Evolutionary conservation across 2,329 filamentous ascomycete genomes (phyloP).

Genomic region (Pseudogymnoascus sp.): DNA sequence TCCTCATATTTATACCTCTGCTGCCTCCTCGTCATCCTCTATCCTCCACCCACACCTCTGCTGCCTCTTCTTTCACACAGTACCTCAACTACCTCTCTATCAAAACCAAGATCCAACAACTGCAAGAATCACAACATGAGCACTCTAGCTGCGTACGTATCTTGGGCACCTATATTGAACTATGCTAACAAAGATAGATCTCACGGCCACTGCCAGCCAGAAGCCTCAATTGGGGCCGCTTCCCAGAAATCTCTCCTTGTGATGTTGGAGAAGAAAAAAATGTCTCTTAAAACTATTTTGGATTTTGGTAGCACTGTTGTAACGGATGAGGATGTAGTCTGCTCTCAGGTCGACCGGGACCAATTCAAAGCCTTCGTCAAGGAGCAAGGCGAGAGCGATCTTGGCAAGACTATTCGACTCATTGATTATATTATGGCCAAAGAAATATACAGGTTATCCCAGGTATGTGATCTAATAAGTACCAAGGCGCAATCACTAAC

Average conservation of each 20-base stretch:
- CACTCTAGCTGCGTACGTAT: background rate
- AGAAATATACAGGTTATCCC: background rate
- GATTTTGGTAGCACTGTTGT: background rate
- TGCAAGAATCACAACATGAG: background rate
- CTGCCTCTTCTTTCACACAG: background rate
- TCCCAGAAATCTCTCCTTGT: background rate
- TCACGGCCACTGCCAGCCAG: background rate
- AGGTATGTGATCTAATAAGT: background rate
- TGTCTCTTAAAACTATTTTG: background rate
- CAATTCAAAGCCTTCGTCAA: background rate
- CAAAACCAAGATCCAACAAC: background rate
- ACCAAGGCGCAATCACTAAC: background rate
- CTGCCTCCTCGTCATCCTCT: background rate
- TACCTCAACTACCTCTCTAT: background rate
- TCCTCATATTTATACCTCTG: background rate
- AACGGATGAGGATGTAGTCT: background rate
- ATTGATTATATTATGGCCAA: background rate
- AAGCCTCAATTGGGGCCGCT: too few relatives aligned
- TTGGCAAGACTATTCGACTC: background rate
- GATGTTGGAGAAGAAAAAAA: background rate
- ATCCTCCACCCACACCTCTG: too few relatives aligned
- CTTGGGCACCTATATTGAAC: background rate
- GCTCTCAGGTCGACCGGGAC: background rate
- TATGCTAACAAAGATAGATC: background rate
- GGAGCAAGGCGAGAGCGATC: background rate